Evolutionary conservation across 225 moss, liverwort and hornwort genomes (phyloP).

Genomic region (Marchantia polymorpha): DNA sequence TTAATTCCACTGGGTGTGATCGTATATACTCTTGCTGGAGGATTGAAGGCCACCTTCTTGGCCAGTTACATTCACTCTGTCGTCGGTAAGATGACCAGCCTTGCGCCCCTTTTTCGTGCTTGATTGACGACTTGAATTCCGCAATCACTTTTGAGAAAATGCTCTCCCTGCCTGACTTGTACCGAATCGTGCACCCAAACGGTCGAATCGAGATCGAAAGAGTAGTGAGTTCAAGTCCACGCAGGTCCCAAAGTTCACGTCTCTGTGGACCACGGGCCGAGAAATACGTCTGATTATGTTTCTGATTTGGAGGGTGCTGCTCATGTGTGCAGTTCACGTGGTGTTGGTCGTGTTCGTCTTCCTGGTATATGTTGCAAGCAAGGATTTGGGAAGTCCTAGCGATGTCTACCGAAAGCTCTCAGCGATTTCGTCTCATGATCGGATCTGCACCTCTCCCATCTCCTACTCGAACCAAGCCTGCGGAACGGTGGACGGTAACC

Average conservation of each 20-base stretch:
- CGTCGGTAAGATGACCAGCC: constrained; percentile 39
- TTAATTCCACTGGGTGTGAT: constrained; percentile 89
- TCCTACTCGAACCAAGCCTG: constrained; percentile 61
- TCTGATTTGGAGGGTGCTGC: no score
- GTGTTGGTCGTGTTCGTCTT: constrained; percentile 88
- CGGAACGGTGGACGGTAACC: constrained; percentile 59
- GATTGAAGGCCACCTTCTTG: constrained; percentile 89
- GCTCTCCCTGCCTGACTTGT: no score
- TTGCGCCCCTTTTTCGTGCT: not conserved
- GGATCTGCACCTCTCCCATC: constrained; percentile 52
- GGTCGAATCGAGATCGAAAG: no score
- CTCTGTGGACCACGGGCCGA: no score
- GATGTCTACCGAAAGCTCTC: constrained; percentile 49
- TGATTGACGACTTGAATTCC: not conserved
- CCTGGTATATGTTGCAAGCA: constrained; percentile 68
- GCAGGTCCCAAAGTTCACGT: no score
- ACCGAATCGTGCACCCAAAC: no score
- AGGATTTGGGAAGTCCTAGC: constrained; percentile 67
- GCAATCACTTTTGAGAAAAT: not conserved
- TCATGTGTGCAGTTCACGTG: constrained; percentile 55
- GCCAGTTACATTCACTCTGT: constrained; percentile 88
- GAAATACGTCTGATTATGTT: no score
- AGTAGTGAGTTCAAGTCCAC: no score
- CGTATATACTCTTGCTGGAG: constrained; percentile 80
- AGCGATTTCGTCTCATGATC: constrained; percentile 25